Percentiles rank a stretch among this genome's conserved stretches.
Evolutionary conservation across 805 yeast genomes (phyloP).

Genomic region (Hanseniaspora lachancei): DNA sequence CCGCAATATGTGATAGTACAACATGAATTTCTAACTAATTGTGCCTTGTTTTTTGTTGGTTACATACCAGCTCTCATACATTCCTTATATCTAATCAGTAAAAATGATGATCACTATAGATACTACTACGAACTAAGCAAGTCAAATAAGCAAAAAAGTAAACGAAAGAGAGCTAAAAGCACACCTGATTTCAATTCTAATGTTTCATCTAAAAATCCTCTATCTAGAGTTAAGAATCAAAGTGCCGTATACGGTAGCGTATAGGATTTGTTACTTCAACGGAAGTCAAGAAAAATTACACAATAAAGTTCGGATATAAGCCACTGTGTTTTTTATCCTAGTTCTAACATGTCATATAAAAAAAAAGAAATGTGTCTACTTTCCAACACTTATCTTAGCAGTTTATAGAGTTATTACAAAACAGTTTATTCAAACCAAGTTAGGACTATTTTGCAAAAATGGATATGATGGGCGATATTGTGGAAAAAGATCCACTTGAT

Average conservation of each 20-base stretch:
- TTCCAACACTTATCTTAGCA: not conserved
- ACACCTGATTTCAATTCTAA: not conserved
- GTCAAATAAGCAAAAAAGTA: not conserved
- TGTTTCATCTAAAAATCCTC: not conserved
- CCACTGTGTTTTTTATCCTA: no score
- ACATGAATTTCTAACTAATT: constrained; percentile 37
- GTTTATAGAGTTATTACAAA: not conserved
- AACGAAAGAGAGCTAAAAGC: not conserved
- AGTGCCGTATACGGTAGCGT: constrained; percentile 1
- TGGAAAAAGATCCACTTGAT: constrained; percentile 40
- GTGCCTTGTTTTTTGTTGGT: constrained; percentile 47
- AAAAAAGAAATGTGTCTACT: not conserved
- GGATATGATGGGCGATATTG: constrained; percentile 63
- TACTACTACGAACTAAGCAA: constrained; percentile 22
- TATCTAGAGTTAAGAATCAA: not conserved
- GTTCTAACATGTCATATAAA: not conserved
- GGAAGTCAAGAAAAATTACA: not conserved
- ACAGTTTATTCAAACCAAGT: not conserved
- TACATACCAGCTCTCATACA: constrained; percentile 61
- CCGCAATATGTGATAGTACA: constrained; percentile 10
- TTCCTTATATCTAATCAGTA: constrained; percentile 50
- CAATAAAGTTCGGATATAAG: no score
- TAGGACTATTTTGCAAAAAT: constrained; percentile 24
- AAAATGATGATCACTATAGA: constrained; percentile 27
- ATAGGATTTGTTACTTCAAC: not conserved